Conservation (phyloP, 345 rosid genomes). For the Hibiscus tridactylites region DNA sequence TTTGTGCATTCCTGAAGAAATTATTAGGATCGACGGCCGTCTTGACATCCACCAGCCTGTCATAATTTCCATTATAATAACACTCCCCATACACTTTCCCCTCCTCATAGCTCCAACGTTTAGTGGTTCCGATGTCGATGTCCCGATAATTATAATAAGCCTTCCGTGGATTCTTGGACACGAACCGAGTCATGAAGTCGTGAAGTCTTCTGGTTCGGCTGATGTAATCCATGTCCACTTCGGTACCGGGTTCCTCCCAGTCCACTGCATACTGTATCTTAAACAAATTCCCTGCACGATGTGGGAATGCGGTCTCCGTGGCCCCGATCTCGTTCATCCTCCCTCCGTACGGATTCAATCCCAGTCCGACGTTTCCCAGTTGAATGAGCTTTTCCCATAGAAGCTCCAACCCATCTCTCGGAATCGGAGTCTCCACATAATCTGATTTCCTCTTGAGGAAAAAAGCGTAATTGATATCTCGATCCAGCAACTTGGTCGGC, state of each 20-base stretch:
- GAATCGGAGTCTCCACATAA: not conserved
- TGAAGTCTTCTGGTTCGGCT: not conserved
- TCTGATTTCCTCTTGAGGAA: not conserved
- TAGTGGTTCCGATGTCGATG: too few relatives aligned
- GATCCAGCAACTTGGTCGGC: not conserved
- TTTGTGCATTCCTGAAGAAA: too few relatives aligned
- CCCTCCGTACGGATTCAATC: not conserved
- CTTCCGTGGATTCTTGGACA: too few relatives aligned
- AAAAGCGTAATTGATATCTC: not conserved
- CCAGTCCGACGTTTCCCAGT: not conserved
- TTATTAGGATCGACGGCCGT: too few relatives aligned
- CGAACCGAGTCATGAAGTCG: too few relatives aligned
- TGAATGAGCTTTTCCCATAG: not conserved
- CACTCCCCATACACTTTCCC: too few relatives aligned
- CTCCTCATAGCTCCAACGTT: too few relatives aligned
- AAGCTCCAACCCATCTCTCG: not conserved
- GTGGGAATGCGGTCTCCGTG: not conserved
- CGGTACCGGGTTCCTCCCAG: not conserved
- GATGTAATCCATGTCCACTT: not conserved
- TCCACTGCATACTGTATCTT: not conserved
- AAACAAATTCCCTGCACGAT: not conserved
- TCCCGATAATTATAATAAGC: too few relatives aligned
- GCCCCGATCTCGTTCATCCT: not conserved
- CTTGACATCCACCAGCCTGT: too few relatives aligned
- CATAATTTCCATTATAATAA: too few relatives aligned